Conservation (phyloP, 177 flowering plant genomes). For the Vitis hybrid region DNA sequence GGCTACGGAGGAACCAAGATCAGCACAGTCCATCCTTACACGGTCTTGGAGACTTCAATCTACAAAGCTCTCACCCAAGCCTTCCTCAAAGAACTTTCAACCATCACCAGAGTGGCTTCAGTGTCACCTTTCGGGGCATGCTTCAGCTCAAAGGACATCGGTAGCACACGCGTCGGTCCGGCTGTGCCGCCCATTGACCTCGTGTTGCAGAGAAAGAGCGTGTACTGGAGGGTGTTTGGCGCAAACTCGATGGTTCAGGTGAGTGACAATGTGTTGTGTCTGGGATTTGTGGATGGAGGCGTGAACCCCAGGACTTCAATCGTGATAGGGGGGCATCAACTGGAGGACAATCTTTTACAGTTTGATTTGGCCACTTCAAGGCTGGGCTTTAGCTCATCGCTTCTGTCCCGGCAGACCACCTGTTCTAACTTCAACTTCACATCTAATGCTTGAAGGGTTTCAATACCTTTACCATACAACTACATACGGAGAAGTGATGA, state of each 20-base stretch:
- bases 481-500: too few relatives aligned
- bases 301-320: conserved; percentile 23
- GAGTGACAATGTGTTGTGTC: conserved; percentile 27
- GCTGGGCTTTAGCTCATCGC: conserved; percentile 26
- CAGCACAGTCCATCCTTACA: conserved; percentile 53
- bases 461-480: conserved; percentile 15
- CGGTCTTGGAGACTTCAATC: conserved; percentile 36
- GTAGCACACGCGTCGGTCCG: conserved; percentile 20
- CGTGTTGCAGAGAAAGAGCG: conserved; percentile 31
- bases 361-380: conserved; percentile 20
- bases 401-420: conserved; percentile 21
- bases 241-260: conserved; percentile 46
- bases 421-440: conserved; percentile 32
- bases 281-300: conserved; percentile 44
- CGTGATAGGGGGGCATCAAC: conserved; percentile 40
- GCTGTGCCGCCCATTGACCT: conserved; percentile 46
- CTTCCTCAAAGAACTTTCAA: conserved; percentile 7
- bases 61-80: conserved; percentile 18
- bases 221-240: conserved; percentile 46
- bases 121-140: conserved; percentile 29
- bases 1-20: conserved; percentile 54
- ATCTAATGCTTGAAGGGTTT: conserved; percentile 16
- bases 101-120: conserved; percentile 12
- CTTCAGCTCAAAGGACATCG: conserved; percentile 15
- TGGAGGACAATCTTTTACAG: conserved; percentile 36